These are phyloP conservation scores for Chlamydomonas sp. DNA, from an alignment of 139 green algal species.

Conservation along the genomic window DNA sequence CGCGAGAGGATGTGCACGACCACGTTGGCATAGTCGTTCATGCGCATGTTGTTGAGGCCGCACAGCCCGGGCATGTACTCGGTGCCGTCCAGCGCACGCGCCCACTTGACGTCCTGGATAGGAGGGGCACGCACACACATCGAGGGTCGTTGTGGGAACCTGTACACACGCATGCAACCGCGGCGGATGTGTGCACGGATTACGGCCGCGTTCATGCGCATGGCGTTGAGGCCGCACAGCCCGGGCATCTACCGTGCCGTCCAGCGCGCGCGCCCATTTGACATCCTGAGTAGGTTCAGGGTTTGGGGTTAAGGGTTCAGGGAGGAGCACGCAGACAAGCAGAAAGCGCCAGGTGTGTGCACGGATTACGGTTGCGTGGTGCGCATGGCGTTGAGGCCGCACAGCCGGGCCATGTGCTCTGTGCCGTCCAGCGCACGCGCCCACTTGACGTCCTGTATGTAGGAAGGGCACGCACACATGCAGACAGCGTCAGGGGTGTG, in stretches of 20 bases:
- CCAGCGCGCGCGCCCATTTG: slow-evolving; percentile 81
- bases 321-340: no score
- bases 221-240: slow-evolving; percentile 93
- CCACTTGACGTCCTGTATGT: slow-evolving; percentile 61
- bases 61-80: slow-evolving; percentile 96
- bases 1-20: slow-evolving; percentile 66
- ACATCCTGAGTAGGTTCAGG: no score
- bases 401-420: slow-evolving; percentile 92
- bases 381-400: slow-evolving; percentile 95
- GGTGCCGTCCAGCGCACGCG: slow-evolving; percentile 80
- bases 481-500: no score
- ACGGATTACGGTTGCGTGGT: no score
- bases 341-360: no score
- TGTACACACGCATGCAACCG: not conserved
- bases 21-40: slow-evolving; percentile 92
- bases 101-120: slow-evolving; percentile 61
- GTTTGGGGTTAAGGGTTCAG: no score
- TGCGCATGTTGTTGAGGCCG: slow-evolving; percentile 93
- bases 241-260: slow-evolving; percentile 95
- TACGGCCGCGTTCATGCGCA: slow-evolving; percentile 79
- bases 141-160: slow-evolving; percentile 13
- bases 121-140: not conserved
- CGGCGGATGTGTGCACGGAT: not conserved
- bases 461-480: no score
- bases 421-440: slow-evolving; percentile 82